Base-by-base conservation (phyloP, 2,329 filamentous ascomycete genomes). In the Pseudocercospora macadamiae region DNA sequence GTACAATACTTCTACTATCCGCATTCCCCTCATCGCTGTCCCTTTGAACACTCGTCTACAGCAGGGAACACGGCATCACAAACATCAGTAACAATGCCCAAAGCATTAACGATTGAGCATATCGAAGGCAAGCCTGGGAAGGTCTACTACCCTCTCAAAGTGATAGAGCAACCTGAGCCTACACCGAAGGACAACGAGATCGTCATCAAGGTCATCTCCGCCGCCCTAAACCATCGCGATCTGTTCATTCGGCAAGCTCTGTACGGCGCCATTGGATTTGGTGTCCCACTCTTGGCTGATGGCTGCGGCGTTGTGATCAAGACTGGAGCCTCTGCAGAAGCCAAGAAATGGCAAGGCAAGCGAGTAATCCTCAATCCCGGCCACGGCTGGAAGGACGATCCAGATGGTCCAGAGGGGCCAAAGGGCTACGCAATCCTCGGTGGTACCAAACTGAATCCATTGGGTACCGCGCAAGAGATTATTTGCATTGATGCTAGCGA, bases 161-260 rank as follows among this genome's bases (percentile, higher is more conserved):
- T 90, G 54, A 85, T 85, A 62, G 78, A 86, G 30, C 76, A 88
- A 14, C 82, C 87, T 56, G 80, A 82, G 63, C 89, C 89, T 0
- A 82, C 84, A 23, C 83, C 84, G 14, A 80, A 71, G 34, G 65
- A 67, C 52, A 70, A 80, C 62, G 83, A 97, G 73, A 80, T 96
- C 65, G 80, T 96, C 5, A 79, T 97, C 62, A 86, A 85, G 69
- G 80, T 97, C 70, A 83, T 84, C 32, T 90, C 92, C 52, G 90
- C 88, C 1, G 89, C 93, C 12, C 86, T 97, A 51, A 97, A 97
- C 80, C 95, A 97, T 79, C 89, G 93, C 68, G 95, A 97, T 75
- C 86, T 96, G 67, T 97, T 97, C 79, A 89, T 96, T 76, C 90
- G 93, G 55, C 92, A 95, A 75, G 89, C 93, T 71, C 86, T 96